A percentile compares a stretch with the other conserved stretches of the same genome.
Evolutionary conservation across 495 filamentous ascomycete species (phyloP).

Genomic region (Trichoderma virens): DNA sequence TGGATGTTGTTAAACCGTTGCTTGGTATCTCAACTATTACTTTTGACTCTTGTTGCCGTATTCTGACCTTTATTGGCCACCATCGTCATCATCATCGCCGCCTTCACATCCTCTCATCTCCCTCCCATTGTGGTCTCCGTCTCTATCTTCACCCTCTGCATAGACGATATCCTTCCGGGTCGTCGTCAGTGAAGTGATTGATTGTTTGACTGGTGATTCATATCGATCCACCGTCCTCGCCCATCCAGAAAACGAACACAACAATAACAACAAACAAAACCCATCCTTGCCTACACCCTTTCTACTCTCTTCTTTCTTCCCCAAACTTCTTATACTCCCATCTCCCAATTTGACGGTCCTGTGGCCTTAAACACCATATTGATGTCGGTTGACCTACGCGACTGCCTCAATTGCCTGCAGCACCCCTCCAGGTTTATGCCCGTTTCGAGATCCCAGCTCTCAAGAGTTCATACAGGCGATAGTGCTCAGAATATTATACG

Average conservation of each 20-base stretch:
- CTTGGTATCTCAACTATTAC: slow-evolving; percentile 13
- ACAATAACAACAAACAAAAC: background rate
- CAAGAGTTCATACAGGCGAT: slow-evolving; percentile 64
- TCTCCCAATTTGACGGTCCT: background rate
- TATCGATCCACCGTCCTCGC: slow-evolving; percentile 13
- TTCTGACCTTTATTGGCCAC: background rate
- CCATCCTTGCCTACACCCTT: background rate
- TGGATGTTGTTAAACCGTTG: slow-evolving; percentile 1
- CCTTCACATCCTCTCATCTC: slow-evolving; percentile 3
- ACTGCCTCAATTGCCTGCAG: slow-evolving; percentile 59
- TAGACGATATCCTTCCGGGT: slow-evolving; percentile 4
- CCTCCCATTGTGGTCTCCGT: slow-evolving; percentile 12
- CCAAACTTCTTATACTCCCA: background rate
- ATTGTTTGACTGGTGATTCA: slow-evolving; percentile 4
- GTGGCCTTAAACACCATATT: slow-evolving; percentile 38
- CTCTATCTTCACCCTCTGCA: slow-evolving; percentile 15
- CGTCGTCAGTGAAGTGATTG: slow-evolving; percentile 9
- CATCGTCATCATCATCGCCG: slow-evolving; percentile 4
- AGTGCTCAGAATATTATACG: slow-evolving; percentile 46
- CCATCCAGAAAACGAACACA: background rate
- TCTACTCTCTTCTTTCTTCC: background rate
- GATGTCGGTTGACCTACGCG: slow-evolving; percentile 72
- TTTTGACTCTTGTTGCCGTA: background rate
- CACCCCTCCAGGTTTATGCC: slow-evolving; percentile 64
- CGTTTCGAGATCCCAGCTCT: slow-evolving; percentile 65